phyloP scores from a whole-genome alignment of 108 stramenopile species.

The Cyclostephanos tholiformis region DNA sequence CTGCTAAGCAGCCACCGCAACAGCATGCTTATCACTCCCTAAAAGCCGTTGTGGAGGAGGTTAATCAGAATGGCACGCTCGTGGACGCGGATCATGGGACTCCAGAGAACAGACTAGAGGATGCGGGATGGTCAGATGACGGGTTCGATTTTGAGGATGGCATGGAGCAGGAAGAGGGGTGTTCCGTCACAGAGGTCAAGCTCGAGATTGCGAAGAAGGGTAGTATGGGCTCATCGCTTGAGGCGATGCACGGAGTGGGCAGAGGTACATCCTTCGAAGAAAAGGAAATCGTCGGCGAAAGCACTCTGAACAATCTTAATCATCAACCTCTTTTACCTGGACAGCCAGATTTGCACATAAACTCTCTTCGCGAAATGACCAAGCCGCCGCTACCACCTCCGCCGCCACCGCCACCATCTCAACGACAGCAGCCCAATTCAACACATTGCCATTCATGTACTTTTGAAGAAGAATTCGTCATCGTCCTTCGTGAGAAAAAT shows the following conservation, averaged over 20 bases:
- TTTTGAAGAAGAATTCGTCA: conserved; percentile 41
- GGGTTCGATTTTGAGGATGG: conserved; percentile 44
- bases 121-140: conserved; percentile 50
- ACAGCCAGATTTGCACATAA: background rate
- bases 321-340: background rate
- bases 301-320: background rate
- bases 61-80: background rate
- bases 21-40: background rate
- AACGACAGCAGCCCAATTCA: background rate
- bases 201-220: background rate
- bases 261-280: background rate
- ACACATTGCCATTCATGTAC: background rate
- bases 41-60: background rate
- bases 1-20: background rate
- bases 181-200: background rate
- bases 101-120: conserved; percentile 17
- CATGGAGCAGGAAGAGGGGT: background rate
- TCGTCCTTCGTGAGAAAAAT: conserved; percentile 37
- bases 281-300: background rate
- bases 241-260: background rate
- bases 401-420: background rate
- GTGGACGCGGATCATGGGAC: background rate
- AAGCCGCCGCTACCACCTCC: background rate
- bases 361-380: background rate
- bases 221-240: background rate